Conservation (phyloP, 805 yeast genomes). For the Clavispora carvajalis region DNA sequence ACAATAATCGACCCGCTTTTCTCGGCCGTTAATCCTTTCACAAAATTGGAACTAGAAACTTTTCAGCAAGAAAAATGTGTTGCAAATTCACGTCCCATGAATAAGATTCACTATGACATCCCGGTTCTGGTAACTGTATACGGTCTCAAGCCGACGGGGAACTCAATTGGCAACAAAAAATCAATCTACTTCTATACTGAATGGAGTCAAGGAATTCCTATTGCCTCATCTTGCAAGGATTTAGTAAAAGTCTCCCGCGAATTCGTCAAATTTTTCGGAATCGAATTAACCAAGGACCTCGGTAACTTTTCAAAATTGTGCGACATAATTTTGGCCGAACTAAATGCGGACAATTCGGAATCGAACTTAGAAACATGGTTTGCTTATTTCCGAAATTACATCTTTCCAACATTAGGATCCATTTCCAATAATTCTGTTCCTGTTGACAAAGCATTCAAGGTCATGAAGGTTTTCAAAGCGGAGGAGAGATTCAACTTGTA, state of each 20-base stretch:
- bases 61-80: conserved; percentile 20
- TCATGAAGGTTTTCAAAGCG: conserved; percentile 50
- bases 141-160: conserved; percentile 28
- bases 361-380: conserved; percentile 40
- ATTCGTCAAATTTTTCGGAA: conserved; percentile 50
- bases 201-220: conserved; percentile 44
- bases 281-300: conserved; percentile 45
- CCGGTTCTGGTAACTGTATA: conserved; percentile 14
- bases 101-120: conserved; percentile 25
- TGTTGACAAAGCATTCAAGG: conserved; percentile 52
- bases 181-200: conserved; percentile 40
- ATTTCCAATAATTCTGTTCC: conserved; percentile 54
- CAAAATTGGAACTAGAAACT: conserved; percentile 13
- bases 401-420: conserved; percentile 58
- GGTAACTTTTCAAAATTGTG: conserved; percentile 52
- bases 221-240: conserved; percentile 34
- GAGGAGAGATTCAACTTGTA: conserved; percentile 71
- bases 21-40: conserved; percentile 16
- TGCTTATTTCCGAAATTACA: conserved; percentile 55
- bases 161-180: conserved; percentile 19
- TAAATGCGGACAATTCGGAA: conserved; percentile 14
- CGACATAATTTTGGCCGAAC: conserved; percentile 47
- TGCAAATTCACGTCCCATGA: conserved; percentile 22
- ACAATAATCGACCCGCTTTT: conserved; percentile 47
- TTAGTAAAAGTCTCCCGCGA: conserved; percentile 45